phyloP scores from a whole-genome alignment of 2,329 filamentous ascomycete species.

The Karstenula rhodostoma region DNA sequence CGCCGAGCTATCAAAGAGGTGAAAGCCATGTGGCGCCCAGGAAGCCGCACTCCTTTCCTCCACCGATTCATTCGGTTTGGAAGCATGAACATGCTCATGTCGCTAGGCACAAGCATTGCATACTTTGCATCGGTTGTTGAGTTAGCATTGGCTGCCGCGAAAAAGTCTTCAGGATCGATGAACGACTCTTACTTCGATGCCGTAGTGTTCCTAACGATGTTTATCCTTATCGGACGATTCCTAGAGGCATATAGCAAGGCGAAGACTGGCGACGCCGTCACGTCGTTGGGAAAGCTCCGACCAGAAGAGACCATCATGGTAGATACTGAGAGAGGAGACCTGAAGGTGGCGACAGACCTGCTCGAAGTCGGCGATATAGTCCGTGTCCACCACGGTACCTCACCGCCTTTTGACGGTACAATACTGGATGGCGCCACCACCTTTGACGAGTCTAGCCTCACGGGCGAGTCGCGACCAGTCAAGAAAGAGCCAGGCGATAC shows the following conservation, averaged over 20 bases:
- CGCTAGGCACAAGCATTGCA: slow-evolving; percentile 84
- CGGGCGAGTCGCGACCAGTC: slow-evolving; percentile 76
- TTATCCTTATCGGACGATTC: slow-evolving; percentile 76
- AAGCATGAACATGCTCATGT: slow-evolving; percentile 96
- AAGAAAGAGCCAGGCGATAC: slow-evolving; percentile 69
- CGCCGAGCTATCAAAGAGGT: slow-evolving; percentile 80
- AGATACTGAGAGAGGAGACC: slow-evolving; percentile 50
- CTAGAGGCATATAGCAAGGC: slow-evolving; percentile 92
- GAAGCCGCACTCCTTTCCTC: slow-evolving; percentile 75
- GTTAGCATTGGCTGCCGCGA: slow-evolving; percentile 66
- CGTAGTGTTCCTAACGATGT: slow-evolving; percentile 89
- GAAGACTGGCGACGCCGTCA: slow-evolving; percentile 85
- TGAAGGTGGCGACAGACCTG: slow-evolving; percentile 68
- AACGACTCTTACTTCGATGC: slow-evolving; percentile 80
- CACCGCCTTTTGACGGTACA: slow-evolving; percentile 82
- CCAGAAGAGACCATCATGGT: slow-evolving; percentile 80
- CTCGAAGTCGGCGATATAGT: slow-evolving; percentile 67
- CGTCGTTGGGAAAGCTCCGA: slow-evolving; percentile 77
- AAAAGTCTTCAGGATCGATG: slow-evolving; percentile 44
- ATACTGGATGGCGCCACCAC: slow-evolving; percentile 65
- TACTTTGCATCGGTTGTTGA: slow-evolving; percentile 84
- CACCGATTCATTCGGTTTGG: slow-evolving; percentile 90
- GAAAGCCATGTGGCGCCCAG: slow-evolving; percentile 75
- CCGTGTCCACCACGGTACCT: slow-evolving; percentile 78
- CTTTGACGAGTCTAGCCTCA: slow-evolving; percentile 92